Conservation (phyloP, 257 asterid genomes). For the Solanum bulbocastanum region DNA sequence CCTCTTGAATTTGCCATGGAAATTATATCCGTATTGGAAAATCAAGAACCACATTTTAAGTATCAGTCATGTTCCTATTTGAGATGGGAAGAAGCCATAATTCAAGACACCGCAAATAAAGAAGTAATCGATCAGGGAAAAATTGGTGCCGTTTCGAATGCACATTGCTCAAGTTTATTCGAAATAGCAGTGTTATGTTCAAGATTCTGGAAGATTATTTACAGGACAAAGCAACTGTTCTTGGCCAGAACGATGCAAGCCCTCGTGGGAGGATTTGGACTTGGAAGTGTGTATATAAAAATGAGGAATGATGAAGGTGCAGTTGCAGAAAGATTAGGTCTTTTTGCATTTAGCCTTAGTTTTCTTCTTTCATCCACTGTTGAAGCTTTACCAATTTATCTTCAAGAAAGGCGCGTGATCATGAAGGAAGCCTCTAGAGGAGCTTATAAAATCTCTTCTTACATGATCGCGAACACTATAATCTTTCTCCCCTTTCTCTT, state of each 20-base stretch:
- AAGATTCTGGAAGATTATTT: conserved; percentile 71
- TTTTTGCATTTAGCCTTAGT: conserved; percentile 75
- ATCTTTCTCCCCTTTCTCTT: conserved; percentile 69
- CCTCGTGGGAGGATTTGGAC: conserved; percentile 69
- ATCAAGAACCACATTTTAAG: conserved; percentile 18
- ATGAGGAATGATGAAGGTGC: conserved; percentile 62
- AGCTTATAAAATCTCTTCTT: conserved; percentile 65
- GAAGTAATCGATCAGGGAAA: not conserved
- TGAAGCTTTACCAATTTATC: conserved; percentile 86
- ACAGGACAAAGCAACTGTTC: conserved; percentile 79
- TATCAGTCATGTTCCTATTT: conserved; percentile 12
- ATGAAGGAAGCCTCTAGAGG: conserved; percentile 83
- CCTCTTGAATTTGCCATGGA: conserved; percentile 85
- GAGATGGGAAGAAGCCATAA: conserved; percentile 7
- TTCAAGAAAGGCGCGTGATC: conserved; percentile 64
- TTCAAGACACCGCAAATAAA: not conserved
- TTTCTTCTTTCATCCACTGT: conserved; percentile 89
- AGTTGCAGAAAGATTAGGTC: conserved; percentile 65
- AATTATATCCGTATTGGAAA: conserved; percentile 40
- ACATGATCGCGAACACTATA: conserved; percentile 66
- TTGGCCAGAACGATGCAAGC: conserved; percentile 87
- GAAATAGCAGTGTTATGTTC: conserved; percentile 53
- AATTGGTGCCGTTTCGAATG: not conserved
- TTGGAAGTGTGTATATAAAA: conserved; percentile 61
- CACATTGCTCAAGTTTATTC: conserved; percentile 7